Conservation (phyloP, 805 yeast species). For the Komagataella ulmi region DNA sequence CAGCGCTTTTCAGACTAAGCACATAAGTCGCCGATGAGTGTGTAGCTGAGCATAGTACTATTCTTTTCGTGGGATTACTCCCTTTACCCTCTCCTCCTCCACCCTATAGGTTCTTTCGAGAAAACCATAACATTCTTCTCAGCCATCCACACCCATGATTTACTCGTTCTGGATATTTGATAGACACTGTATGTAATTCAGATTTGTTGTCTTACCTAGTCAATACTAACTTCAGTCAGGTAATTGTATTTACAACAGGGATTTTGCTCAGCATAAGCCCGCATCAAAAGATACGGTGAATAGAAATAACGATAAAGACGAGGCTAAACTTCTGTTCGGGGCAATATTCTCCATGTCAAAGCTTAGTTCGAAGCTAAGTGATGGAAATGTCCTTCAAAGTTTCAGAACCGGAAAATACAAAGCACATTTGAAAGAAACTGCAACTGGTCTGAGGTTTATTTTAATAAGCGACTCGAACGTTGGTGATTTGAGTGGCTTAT, state of each 20-base stretch:
- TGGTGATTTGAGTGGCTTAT: slow-evolving; percentile 38
- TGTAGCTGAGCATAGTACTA: not conserved
- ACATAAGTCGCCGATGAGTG: not conserved
- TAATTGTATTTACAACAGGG: slow-evolving; percentile 71
- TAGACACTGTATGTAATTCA: slow-evolving; percentile 54
- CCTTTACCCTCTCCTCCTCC: not conserved
- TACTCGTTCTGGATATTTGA: slow-evolving; percentile 87
- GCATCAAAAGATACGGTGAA: slow-evolving; percentile 18
- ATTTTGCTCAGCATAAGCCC: slow-evolving; percentile 25
- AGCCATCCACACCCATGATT: slow-evolving; percentile 16
- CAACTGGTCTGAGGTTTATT: slow-evolving; percentile 67
- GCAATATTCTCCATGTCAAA: slow-evolving; percentile 68
- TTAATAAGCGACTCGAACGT: slow-evolving; percentile 53
- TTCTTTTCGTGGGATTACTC: not conserved
- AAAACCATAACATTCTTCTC: not conserved
- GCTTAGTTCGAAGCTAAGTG: slow-evolving; percentile 43
- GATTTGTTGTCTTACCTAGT: not conserved
- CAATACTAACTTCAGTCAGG: slow-evolving; percentile 14
- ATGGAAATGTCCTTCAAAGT: slow-evolving; percentile 27
- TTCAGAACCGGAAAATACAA: slow-evolving; percentile 67
- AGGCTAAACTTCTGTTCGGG: slow-evolving; percentile 77
- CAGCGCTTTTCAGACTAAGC: not conserved
- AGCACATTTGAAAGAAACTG: slow-evolving; percentile 69
- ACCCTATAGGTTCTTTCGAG: not conserved
- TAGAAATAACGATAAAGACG: slow-evolving; percentile 48